phyloP scores from a whole-genome alignment of 495 filamentous ascomycete genomes.

The Pyrenula aspistea region DNA sequence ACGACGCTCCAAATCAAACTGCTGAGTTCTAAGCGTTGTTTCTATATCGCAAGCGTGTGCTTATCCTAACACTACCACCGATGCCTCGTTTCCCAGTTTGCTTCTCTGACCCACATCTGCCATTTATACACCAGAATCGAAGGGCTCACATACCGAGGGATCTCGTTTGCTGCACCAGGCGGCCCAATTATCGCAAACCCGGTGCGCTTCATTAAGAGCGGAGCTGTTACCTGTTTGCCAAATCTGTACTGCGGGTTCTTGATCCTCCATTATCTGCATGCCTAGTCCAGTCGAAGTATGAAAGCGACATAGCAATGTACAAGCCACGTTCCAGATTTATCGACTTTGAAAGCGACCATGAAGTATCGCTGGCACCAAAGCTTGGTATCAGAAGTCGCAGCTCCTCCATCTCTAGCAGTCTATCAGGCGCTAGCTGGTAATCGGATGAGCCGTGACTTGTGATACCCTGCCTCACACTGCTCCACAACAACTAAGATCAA shows the following conservation, averaged over 20 bases:
- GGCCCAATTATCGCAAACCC: neutral
- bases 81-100: neutral
- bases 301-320: conserved; percentile 43
- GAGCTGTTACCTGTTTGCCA: neutral
- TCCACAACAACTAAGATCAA: too few species aligned
- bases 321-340: conserved; percentile 39
- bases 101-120: neutral
- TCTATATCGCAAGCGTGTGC: neutral
- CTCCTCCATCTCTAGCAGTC: too few species aligned
- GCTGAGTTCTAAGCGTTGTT: too few species aligned
- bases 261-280: conserved; percentile 32
- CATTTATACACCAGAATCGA: neutral
- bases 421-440: too few species aligned
- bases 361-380: too few species aligned
- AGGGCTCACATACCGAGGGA: neutral
- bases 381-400: too few species aligned
- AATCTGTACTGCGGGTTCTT: neutral
- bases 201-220: neutral
- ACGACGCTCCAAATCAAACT: too few species aligned
- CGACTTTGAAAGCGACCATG: conserved; percentile 35
- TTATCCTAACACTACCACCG: neutral
- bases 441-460: too few species aligned
- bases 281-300: conserved; percentile 30
- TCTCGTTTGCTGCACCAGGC: neutral
- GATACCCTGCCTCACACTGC: too few species aligned